Evolutionary conservation across 2,329 filamentous ascomycete species (phyloP), one percentile per base, ranked within the genome.

Genomic region (Meredithiella fracta): DNA sequence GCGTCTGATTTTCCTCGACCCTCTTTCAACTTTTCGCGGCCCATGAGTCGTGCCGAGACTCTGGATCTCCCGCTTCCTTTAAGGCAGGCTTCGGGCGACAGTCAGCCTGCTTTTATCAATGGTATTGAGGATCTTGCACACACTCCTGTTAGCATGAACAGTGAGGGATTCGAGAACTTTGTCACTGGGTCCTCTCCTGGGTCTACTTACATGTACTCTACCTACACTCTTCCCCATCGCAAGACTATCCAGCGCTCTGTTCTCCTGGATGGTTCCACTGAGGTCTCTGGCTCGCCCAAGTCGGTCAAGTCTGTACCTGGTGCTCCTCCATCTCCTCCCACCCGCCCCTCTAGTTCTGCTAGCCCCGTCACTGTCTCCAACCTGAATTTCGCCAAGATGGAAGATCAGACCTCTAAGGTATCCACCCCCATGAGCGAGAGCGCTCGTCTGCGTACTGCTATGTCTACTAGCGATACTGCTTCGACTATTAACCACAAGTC

Each of bases 21-120:
- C 0, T 80, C 85, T 0, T 91, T 94, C 69, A 97, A 98, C 68
- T 97, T 97, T 67, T 97, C 92, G 0, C 79, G 92, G 47, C 92
- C 92, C 0, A 70, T 94, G 59, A 96, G 91, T 67, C 77, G 83
- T 64, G 78, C 81, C 59, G 80, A 80, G 59, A 81, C 77, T 79
- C 15, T 56, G 61, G 78, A 83, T 31, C 34, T 58, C 26, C 47
- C 56, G n/a, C 67, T 70, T 47, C 79, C 80, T 51, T 73, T 74
- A 8, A 73, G 80, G 37, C 80, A 85, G 64, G 72, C 78, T 6
- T 84, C 82, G 20, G 79, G 75, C 3, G 82, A 86, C 62, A 85
- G 80, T 63, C 81, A 85, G 59, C 50, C 50, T 38, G 40, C 50
- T 5, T 57, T 53, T 38, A 26, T 77, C 56, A 68, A 78, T 29